Evolutionary conservation across 2,329 filamentous ascomycete genomes (phyloP), one percentile per base, ranked within the genome.

Genomic region (Colletotrichum phormii): DNA sequence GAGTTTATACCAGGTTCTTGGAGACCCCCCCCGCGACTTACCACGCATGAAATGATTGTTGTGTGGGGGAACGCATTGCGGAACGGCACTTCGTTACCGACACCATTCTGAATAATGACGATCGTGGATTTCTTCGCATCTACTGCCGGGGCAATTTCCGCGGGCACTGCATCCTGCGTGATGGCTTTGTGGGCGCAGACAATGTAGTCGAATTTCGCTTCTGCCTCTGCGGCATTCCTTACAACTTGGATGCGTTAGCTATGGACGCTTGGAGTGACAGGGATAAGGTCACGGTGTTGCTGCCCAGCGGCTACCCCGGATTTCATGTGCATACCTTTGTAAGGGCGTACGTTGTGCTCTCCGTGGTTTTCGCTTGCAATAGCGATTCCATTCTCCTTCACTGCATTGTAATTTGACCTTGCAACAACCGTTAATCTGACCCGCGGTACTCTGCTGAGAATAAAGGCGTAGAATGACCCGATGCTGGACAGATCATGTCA

Each of bases 81-180:
- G 64, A 90, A 90, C 18, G 88, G 86, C 11, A 87, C 84, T 77
- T 92, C 90, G 72, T 91, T 90, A 1, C 84, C 86, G 49, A 92
- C 87, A 0, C 90, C 90, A 75, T 92, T 92, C 73, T 92, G 90
- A 18, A 91, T 85, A 0, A 92, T 85, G 8, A 89, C 88, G 53
- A 92, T 87, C 0, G 86, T 84, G 0, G 89, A 91, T 66, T 60
- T 81, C 24, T 65, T 62, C 13, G 77, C 77, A 7, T 84, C 82
- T 1, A 88, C 78, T 74, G 79, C 75, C 74, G 82, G 77, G 13
- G 75, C 74, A 46, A 84, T 76, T 51, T 77, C 71, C 4, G 79
- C 76, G 4, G 84, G 82, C 0, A 83, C 82, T 0, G 78, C 74
- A 1, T 79, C 78, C 49, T 85, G 84, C 35, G 83, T 79, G 55